Percentiles rank a stretch among this genome's conserved stretches.
Conservation (phyloP, 2,329 filamentous ascomycete genomes). For the Gaeumannomyces sp. region DNA sequence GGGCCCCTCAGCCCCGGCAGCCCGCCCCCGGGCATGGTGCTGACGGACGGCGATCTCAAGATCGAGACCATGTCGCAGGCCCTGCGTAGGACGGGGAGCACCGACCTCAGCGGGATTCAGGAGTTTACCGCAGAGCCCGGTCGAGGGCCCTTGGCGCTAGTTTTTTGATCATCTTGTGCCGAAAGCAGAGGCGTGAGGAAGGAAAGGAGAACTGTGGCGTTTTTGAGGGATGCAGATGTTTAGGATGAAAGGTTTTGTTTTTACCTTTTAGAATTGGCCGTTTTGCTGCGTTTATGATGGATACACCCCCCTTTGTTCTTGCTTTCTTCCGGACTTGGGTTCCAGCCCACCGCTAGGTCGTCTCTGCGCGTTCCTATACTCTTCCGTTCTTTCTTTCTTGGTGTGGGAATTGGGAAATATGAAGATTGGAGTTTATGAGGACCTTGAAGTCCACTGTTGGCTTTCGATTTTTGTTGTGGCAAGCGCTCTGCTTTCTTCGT, state of each 20-base stretch:
- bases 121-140: constrained; percentile 53
- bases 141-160: constrained; percentile 32
- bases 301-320: background rate
- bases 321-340: background rate
- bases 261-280: constrained; percentile 3
- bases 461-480: background rate
- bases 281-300: constrained; percentile 8
- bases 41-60: constrained; percentile 59
- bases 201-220: background rate
- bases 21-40: constrained; percentile 36
- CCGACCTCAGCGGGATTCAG: constrained; percentile 59
- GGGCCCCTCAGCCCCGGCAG: constrained; percentile 37
- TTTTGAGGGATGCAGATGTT: background rate
- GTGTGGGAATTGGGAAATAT: background rate
- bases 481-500: background rate
- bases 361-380: background rate
- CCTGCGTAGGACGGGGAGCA: constrained; percentile 75
- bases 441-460: background rate
- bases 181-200: constrained; percentile 5
- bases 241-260: background rate
- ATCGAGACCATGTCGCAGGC: constrained; percentile 95
- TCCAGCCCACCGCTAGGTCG: background rate
- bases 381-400: background rate
- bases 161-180: background rate
- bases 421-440: constrained; percentile 1